Conservation (phyloP, 495 filamentous ascomycete genomes). For the Hyaloscypha variabilis region DNA sequence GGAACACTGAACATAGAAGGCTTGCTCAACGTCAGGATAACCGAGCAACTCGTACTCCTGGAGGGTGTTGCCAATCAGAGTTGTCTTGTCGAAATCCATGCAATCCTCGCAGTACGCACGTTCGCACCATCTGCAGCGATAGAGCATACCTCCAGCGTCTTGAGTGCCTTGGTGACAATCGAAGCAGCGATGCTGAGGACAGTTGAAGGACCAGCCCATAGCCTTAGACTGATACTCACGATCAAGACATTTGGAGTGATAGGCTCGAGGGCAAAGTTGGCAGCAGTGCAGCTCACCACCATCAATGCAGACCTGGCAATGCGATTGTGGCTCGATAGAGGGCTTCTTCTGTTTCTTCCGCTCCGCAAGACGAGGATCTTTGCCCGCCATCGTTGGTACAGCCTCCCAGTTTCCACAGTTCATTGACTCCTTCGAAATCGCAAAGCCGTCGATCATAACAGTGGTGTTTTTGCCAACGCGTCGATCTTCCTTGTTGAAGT, state of each 20-base stretch:
- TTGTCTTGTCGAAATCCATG: constrained; percentile 54
- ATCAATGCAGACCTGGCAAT: constrained; percentile 60
- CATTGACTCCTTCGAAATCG: constrained; percentile 61
- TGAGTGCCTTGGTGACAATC: constrained; percentile 56
- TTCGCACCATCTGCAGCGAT: constrained; percentile 60
- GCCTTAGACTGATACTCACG: constrained; percentile 39
- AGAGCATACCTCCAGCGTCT: constrained; percentile 62
- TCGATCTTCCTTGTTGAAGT: constrained; percentile 46
- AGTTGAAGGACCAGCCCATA: constrained; percentile 48
- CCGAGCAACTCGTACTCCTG: constrained; percentile 53
- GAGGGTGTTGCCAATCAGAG: constrained; percentile 53
- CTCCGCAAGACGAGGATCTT: constrained; percentile 54
- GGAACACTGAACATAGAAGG: constrained; percentile 55
- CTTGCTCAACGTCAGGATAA: constrained; percentile 43
- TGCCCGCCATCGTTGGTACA: constrained; percentile 58
- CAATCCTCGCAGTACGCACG: constrained; percentile 65
- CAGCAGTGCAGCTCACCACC: constrained; percentile 51
- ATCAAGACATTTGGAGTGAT: constrained; percentile 56
- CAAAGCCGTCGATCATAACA: constrained; percentile 61
- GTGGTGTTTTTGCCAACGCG: constrained; percentile 61
- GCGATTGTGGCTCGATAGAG: constrained; percentile 50
- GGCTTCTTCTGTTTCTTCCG: constrained; percentile 43
- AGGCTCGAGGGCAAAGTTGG: constrained; percentile 57
- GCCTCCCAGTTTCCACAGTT: constrained; percentile 57
- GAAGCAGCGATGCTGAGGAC: constrained; percentile 60